Evolutionary conservation across 495 filamentous ascomycete genomes (phyloP).

Genomic region (Mytilinidion resinicola): DNA sequence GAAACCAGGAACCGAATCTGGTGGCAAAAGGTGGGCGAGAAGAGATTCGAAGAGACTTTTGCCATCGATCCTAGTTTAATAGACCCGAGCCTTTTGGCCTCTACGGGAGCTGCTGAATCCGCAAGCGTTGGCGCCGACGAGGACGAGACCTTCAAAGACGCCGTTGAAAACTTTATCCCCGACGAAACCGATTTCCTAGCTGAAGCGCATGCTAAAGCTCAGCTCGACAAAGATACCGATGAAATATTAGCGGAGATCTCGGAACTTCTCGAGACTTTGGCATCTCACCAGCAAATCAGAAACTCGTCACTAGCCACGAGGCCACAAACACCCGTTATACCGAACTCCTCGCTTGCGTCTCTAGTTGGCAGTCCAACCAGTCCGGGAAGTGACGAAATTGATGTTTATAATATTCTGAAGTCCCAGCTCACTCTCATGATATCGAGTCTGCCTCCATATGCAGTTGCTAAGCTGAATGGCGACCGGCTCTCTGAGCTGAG

Average conservation of each 20-base stretch:
- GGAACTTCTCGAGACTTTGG: slow-evolving; percentile 73
- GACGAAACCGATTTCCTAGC: slow-evolving; percentile 35
- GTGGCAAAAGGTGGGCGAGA: slow-evolving; percentile 74
- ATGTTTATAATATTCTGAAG: slow-evolving; percentile 68
- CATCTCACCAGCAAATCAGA: slow-evolving; percentile 80
- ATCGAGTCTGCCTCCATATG: slow-evolving; percentile 71
- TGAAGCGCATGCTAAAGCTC: slow-evolving; percentile 26
- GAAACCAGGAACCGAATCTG: slow-evolving; percentile 70
- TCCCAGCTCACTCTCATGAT: slow-evolving; percentile 67
- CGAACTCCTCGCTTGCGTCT: slow-evolving; percentile 43
- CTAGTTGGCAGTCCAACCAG: slow-evolving; percentile 41
- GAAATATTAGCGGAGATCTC: slow-evolving; percentile 75
- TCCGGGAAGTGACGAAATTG: slow-evolving; percentile 59
- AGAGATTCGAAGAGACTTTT: slow-evolving; percentile 49
- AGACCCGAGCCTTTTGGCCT: slow-evolving; percentile 22
- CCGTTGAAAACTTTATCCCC: slow-evolving; percentile 46
- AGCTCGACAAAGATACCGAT: slow-evolving; percentile 57
- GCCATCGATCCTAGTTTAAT: slow-evolving; percentile 43
- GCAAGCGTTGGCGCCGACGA: slow-evolving; percentile 42
- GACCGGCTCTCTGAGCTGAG: slow-evolving; percentile 75
- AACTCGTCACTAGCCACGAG: slow-evolving; percentile 53
- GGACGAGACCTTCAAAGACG: slow-evolving; percentile 38
- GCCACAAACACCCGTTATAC: slow-evolving; percentile 36
- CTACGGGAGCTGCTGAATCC: slow-evolving; percentile 28
- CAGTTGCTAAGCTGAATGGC: slow-evolving; percentile 76